A percentile compares a stretch with the other conserved stretches of the same genome.
These are phyloP conservation scores for Amylocarpus encephaloides DNA, from an alignment of 2,329 filamentous ascomycete genomes.

Conservation along the genomic window DNA sequence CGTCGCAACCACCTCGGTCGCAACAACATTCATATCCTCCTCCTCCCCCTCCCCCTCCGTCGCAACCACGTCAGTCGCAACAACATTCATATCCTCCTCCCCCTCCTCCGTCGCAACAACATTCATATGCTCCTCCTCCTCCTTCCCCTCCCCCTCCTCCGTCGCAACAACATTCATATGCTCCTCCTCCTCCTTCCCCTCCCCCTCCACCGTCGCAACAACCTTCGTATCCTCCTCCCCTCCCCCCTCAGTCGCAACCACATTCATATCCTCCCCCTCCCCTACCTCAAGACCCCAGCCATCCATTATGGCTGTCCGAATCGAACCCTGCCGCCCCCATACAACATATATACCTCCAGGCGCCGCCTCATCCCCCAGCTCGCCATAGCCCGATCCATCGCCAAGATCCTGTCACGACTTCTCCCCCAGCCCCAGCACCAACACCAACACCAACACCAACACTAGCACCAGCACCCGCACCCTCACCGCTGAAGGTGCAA, in stretches of 20 bases:
- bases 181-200: not conserved
- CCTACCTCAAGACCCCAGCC: conserved; percentile 10
- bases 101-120: not conserved
- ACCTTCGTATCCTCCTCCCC: not conserved
- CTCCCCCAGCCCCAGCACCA: not conserved
- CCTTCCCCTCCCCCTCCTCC: not conserved
- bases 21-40: conserved; percentile 4
- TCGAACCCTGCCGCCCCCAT: conserved; percentile 11
- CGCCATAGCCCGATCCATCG: conserved; percentile 8
- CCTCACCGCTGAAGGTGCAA: not conserved
- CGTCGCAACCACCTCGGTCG: conserved; percentile 2
- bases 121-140: conserved; percentile 3
- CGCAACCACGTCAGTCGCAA: conserved; percentile 4
- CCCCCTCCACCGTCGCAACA: conserved; percentile 6
- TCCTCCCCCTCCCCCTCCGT: not conserved
- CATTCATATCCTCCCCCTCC: conserved; percentile 4
- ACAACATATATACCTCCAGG: conserved; percentile 13
- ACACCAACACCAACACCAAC: no score
- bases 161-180: conserved; percentile 6
- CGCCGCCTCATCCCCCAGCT: conserved; percentile 6
- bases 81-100: conserved; percentile 1
- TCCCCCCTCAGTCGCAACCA: no score
- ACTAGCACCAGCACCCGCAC: no score
- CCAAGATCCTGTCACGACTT: conserved; percentile 6
- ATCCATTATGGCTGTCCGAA: conserved; percentile 13